Evolutionary conservation across 2,329 filamentous ascomycete genomes (phyloP), one percentile per base, ranked within the genome.

Genomic region (Xylariaceae sp.): DNA sequence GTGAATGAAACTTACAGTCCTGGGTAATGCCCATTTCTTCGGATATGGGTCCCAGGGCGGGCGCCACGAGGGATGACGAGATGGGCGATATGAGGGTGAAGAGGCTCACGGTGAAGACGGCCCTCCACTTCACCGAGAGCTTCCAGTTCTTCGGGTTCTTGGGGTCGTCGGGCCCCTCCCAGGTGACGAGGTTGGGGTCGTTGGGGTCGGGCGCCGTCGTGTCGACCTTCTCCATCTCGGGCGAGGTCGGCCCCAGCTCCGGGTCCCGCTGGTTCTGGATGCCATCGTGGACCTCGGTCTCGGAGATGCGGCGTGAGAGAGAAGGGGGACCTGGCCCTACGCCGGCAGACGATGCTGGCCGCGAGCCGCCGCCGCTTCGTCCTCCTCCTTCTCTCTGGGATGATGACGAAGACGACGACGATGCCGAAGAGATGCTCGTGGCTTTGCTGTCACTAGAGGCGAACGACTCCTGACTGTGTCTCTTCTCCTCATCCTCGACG

Each of bases 61-160:
- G 72, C 0, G 73, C 73, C 9, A 76, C 66, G 63, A 77, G 74
- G 24, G 74, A 75, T 4, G 74, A 78, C 2, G 73, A 72, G 6
- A 79, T 65, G 0, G 75, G 74, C 2, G 76, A 78, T 43, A 82
- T 74, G 47, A 81, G 69, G 2, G 76, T 78, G 54, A 79, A 79
- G 34, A 66, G 59, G 3, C 72, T 73, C 19, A 80, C 64, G 38
- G 76, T 64, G 27, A 76, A 60, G 2, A 74, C 70, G 14, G 70
- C 69, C 2, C 61, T 59, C 78, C 77, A 82, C 57, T 80, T 81
- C 53, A 67, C 71, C 21, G 57, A 60, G 19, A 59, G 61, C 0
- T 65, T 43, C 77, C 78, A 83, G 57, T 79, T 78, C 55, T 67
- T 67, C 7, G 71, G 71, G 48, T 73, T 73, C 26, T 62, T 56